Conservation (phyloP, 1,284 basidiomycete species). For the Malassezia equina region DNA sequence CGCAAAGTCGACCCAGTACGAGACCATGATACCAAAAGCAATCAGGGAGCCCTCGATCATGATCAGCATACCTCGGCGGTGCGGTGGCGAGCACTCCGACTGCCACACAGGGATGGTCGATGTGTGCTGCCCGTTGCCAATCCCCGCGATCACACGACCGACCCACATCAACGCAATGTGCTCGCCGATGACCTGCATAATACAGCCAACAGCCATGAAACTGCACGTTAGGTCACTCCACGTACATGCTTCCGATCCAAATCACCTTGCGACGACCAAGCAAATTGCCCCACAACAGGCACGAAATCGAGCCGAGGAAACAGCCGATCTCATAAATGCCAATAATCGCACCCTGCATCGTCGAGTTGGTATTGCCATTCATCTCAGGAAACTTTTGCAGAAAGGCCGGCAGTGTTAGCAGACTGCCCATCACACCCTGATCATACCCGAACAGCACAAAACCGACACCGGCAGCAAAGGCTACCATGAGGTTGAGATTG, state of each 20-base stretch:
- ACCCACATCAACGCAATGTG: constrained; percentile 33
- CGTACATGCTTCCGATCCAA: constrained; percentile 29
- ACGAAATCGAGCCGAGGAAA: constrained; percentile 39
- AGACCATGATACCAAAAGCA: constrained; percentile 31
- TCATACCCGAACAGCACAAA: constrained; percentile 45
- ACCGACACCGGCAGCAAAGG: constrained; percentile 39
- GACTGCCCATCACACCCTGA: constrained; percentile 44
- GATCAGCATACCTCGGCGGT: constrained; percentile 43
- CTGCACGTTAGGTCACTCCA: neutral
- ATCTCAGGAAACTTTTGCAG: constrained; percentile 30
- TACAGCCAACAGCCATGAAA: constrained; percentile 33
- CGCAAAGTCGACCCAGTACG: constrained; percentile 45
- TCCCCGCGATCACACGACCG: constrained; percentile 39
- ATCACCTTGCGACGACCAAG: constrained; percentile 41
- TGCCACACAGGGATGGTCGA: constrained; percentile 47
- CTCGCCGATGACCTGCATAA: constrained; percentile 31
- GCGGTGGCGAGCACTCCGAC: constrained; percentile 40
- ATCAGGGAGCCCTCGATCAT: constrained; percentile 44
- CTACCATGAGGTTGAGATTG: constrained; percentile 33
- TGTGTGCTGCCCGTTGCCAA: constrained; percentile 46
- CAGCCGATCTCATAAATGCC: constrained; percentile 45
- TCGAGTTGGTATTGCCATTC: constrained; percentile 18
- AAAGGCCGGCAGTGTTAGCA: constrained; percentile 39
- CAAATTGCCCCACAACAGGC: constrained; percentile 35
- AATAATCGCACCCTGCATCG: constrained; percentile 35